Base-by-base conservation (phyloP, 768 basidiomycete species). In the Lepiota venenata region DNA sequence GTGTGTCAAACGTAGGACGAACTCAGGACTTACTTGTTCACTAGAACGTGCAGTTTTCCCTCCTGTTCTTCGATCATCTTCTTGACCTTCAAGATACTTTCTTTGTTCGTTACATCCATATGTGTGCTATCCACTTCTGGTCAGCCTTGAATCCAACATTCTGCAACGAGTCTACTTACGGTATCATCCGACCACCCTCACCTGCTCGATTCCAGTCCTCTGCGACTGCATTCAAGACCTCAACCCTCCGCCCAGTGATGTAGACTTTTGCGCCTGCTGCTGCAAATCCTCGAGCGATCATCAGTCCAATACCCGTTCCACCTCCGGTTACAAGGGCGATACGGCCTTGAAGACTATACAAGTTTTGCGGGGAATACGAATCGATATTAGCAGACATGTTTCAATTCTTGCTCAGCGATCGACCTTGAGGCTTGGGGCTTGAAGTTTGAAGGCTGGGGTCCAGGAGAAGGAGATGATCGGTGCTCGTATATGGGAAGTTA, bases 191-290 rank as follows among this genome's bases (percentile, higher is more conserved):
- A 1, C 86, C 70, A 2, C 84, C 83, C 61, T 55, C 27, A 74
- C 72, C 46, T 65, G 63, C 55, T 61, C 63, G 47, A 48, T 75
- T 72, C 77, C 80, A 82, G 9, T 71, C 71, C 42, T 74, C 69
- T n/a, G 76, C 71, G 14, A 79, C 74, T 57, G 74, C 79, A 61
- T 87, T 75, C 18, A 93, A 75, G 2, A 88, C 82, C 4, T 85
- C 80, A 44, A 76, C 66, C 43, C 91, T 78, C 37, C 90, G 74
- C 15, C 87, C 86, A 2, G 83, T 85, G 60, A 92, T 88, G 63
- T 92, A 93, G 14, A 91, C 89, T 59, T 82, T 87, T 12, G 90
- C 88, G 1, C 90, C 88, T 60, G 84, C 87, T 25, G 84, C 77
- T 14, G 89, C 90, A 11, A 92, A 76, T 4, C 87, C 89, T 50